Base-by-base conservation (phyloP, 495 filamentous ascomycete genomes). In the Parathielavia hyrcaniae region DNA sequence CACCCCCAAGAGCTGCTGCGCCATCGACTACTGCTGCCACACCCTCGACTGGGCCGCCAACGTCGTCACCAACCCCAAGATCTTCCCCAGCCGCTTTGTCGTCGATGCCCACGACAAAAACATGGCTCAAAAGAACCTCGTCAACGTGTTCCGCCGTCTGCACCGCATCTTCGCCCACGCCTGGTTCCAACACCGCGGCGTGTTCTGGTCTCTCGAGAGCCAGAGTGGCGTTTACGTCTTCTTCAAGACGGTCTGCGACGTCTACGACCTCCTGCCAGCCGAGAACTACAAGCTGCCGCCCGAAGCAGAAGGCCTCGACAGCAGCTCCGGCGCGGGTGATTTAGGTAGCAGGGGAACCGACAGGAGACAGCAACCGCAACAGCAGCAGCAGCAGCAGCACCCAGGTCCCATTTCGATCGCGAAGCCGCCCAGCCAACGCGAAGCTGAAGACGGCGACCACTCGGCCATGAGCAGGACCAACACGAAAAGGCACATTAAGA, bases 21-120 rank as follows among this genome's bases (percentile, higher is more conserved):
- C 93, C 3, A 96, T 98, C 67, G 93, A 98, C 71, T 98, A 98
- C 71, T 97, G 90, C 79, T 96, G 90, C 70, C 93, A 98, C 69
- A 98, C 93, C 0, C 84, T 98, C 43, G 93, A 98, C 73, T 96
- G 93, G 87, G 93, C 93, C 0, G 89, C 87, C 40, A 93, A 93
- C 55, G 87, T 88, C 22, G 83, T 98, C 38, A 95, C 90, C 12
- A 88, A 86, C 54, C 83, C 86, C 44, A 96, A 96, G 73, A 85
- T 89, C 64, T 98, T 98, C 71, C 93, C 93, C 1, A 91, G 86
- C 59, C 80, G 93, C 54, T 79, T 97, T 58, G 88, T 87, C 5
- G 70, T 96, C 35, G 75, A 79, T 23, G 63, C 71, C 5, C 77
- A 80, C 63, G 85, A 87, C 63, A 80, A 80, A 62, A 83, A 76